These are phyloP conservation scores for Luzula sylvatica DNA, from an alignment of 176 grass and related monocot species.

Conservation along the genomic window DNA sequence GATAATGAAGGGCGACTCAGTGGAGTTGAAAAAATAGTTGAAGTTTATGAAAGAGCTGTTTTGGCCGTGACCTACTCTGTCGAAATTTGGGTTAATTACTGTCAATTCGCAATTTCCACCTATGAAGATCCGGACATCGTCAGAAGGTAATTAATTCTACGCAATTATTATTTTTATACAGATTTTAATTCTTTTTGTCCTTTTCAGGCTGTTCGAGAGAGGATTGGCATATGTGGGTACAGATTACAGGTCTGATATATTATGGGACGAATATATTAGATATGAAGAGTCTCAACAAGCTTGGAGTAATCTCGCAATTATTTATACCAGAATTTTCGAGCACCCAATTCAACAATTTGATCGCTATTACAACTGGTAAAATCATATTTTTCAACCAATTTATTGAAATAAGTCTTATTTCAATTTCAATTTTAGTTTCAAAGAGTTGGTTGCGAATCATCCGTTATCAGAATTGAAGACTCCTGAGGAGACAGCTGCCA, in stretches of 20 bases:
- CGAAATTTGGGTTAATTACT: conserved; percentile 96
- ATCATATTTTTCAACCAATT: neutral
- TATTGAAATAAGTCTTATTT: neutral
- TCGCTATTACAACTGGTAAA: conserved; percentile 94
- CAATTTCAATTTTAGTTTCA: conserved; percentile 41
- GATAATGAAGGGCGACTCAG: conserved; percentile 82
- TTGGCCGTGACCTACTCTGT: conserved; percentile 97
- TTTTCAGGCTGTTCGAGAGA: conserved; percentile 85
- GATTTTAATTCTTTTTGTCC: conserved; percentile 15
- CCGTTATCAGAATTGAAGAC: conserved; percentile 62
- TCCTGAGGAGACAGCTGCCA: conserved; percentile 48
- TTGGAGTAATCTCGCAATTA: conserved; percentile 79
- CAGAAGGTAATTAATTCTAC: conserved; percentile 40
- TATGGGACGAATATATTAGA: conserved; percentile 99
- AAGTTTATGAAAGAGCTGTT: conserved; percentile 95
- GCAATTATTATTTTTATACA: neutral
- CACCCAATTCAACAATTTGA: conserved; percentile 93
- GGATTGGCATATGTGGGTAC: conserved; percentile 96
- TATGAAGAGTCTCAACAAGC: conserved; percentile 98
- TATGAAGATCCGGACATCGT: conserved; percentile 88
- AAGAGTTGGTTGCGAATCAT: conserved; percentile 59
- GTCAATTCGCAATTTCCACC: conserved; percentile 78
- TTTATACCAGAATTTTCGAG: conserved; percentile 91
- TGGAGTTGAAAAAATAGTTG: conserved; percentile 54
- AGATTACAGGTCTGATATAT: conserved; percentile 71